Evolutionary conservation across 345 rosid genomes (phyloP).

Genomic region (Passiflora organensis): DNA sequence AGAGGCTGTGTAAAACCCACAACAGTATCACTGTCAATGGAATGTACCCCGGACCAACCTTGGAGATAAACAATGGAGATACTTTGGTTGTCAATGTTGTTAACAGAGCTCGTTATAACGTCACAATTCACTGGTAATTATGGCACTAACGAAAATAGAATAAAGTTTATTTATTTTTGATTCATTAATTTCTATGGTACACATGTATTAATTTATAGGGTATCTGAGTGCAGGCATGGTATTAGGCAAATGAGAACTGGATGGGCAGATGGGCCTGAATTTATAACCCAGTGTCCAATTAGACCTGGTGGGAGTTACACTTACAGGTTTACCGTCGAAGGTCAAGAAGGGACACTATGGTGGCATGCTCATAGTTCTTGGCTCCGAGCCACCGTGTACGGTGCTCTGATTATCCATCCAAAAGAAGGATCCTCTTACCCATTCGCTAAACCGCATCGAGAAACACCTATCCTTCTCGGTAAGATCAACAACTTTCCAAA

Average conservation of each 20-base stretch:
- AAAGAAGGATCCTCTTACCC: constrained; percentile 63
- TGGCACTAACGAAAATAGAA: background rate
- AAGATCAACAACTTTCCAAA: constrained; percentile 1
- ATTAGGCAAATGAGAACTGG: constrained; percentile 74
- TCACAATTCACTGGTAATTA: constrained; percentile 81
- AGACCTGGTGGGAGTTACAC: constrained; percentile 81
- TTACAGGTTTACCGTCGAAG: constrained; percentile 76
- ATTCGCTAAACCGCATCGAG: constrained; percentile 59
- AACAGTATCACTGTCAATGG: constrained; percentile 80
- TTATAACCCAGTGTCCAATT: constrained; percentile 90
- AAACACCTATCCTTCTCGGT: constrained; percentile 74
- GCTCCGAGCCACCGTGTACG: constrained; percentile 94
- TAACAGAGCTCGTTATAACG: constrained; percentile 63
- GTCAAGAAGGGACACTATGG: constrained; percentile 95
- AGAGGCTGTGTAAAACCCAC: constrained; percentile 91
- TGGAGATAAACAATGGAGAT: constrained; percentile 71
- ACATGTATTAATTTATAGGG: too few species aligned
- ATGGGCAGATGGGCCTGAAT: constrained; percentile 97
- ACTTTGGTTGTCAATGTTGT: constrained; percentile 57
- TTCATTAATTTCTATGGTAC: too few species aligned
- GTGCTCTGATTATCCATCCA: constrained; percentile 75
- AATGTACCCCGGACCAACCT: constrained; percentile 88
- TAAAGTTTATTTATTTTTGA: background rate
- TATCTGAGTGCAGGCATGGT: constrained; percentile 93
- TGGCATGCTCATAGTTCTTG: constrained; percentile 99